Evolutionary conservation across 371 early-diverging fungal species (phyloP).

Genomic region (Haplosporangium sp.): DNA sequence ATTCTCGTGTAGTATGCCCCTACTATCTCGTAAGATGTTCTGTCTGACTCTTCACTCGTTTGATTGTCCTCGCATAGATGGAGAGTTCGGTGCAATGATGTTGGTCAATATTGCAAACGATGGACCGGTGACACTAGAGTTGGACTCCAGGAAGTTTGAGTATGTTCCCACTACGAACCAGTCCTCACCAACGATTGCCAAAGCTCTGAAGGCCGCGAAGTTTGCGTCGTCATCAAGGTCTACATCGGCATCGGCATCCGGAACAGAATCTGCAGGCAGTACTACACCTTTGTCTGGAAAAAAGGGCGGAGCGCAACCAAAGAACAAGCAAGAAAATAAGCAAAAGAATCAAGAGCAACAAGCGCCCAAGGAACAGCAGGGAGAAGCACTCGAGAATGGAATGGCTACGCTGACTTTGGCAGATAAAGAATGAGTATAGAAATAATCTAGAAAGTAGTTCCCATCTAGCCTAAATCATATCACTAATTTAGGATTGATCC

Average conservation of each 20-base stretch:
- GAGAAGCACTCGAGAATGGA: too few relatives aligned
- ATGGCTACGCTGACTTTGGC: too few relatives aligned
- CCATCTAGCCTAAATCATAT: too few relatives aligned
- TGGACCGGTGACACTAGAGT: slow-evolving; percentile 82
- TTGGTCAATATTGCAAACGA: slow-evolving; percentile 86
- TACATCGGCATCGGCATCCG: background rate
- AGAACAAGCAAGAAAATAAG: too few relatives aligned
- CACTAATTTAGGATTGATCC: too few relatives aligned
- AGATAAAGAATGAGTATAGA: too few relatives aligned
- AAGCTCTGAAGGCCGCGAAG: slow-evolving; percentile 11
- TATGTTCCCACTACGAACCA: slow-evolving; percentile 26
- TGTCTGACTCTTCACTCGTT: background rate
- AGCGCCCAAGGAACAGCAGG: too few relatives aligned
- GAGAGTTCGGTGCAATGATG: slow-evolving; percentile 90
- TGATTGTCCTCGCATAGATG: slow-evolving; percentile 60
- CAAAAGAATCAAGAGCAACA: too few relatives aligned
- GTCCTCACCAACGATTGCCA: slow-evolving; percentile 13
- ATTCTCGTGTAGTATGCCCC: background rate
- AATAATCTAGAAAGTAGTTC: too few relatives aligned
- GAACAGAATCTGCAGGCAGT: too few relatives aligned
- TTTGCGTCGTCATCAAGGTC: background rate
- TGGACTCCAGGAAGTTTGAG: slow-evolving; percentile 69
- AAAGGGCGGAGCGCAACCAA: background rate
- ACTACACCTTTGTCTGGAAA: too few relatives aligned
- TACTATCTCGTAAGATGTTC: background rate